phyloP scores from a whole-genome alignment of 2,329 filamentous ascomycete genomes.

The Lecanicillium sp. region DNA sequence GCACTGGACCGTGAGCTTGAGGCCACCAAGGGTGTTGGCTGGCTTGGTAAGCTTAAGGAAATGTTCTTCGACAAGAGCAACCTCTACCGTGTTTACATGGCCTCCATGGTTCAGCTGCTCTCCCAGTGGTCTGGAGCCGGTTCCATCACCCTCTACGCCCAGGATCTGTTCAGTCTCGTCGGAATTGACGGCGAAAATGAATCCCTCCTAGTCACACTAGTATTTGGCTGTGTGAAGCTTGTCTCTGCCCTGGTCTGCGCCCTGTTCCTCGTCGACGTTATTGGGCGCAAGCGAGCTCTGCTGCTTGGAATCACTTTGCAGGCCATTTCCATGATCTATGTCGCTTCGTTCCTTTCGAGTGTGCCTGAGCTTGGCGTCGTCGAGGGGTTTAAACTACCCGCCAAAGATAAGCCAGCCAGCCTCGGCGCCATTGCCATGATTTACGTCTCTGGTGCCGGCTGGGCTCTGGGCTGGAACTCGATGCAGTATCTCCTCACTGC shows the following conservation, averaged over 20 bases:
- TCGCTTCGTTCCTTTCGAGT: slow-evolving; percentile 54
- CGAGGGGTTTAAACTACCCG: slow-evolving; percentile 38
- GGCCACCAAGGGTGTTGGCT: slow-evolving; percentile 58
- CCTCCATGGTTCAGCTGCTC: slow-evolving; percentile 61
- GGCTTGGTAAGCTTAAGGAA: slow-evolving; percentile 59
- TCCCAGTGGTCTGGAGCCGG: slow-evolving; percentile 68
- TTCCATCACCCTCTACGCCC: slow-evolving; percentile 69
- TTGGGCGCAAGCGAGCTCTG: slow-evolving; percentile 64
- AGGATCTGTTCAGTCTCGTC: slow-evolving; percentile 64
- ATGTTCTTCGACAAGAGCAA: slow-evolving; percentile 61
- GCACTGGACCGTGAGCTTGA: slow-evolving; percentile 65
- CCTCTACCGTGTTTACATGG: slow-evolving; percentile 64
- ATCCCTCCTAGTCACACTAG: slow-evolving; percentile 63
- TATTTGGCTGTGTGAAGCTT: slow-evolving; percentile 72
- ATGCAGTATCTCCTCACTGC: slow-evolving; percentile 75
- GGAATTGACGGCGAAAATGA: slow-evolving; percentile 62
- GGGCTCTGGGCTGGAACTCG: slow-evolving; percentile 66
- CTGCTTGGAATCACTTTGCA: slow-evolving; percentile 54
- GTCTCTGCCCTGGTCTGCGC: slow-evolving; percentile 60
- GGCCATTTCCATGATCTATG: slow-evolving; percentile 53
- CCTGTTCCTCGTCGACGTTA: slow-evolving; percentile 70
- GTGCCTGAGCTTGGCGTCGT: slow-evolving; percentile 50
- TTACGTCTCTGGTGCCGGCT: slow-evolving; percentile 60
- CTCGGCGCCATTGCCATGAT: slow-evolving; percentile 67
- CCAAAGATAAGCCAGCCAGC: slow-evolving; percentile 45